phyloP scores from a whole-genome alignment of 805 yeast genomes.

The Saccharomycopsis selenospora region DNA sequence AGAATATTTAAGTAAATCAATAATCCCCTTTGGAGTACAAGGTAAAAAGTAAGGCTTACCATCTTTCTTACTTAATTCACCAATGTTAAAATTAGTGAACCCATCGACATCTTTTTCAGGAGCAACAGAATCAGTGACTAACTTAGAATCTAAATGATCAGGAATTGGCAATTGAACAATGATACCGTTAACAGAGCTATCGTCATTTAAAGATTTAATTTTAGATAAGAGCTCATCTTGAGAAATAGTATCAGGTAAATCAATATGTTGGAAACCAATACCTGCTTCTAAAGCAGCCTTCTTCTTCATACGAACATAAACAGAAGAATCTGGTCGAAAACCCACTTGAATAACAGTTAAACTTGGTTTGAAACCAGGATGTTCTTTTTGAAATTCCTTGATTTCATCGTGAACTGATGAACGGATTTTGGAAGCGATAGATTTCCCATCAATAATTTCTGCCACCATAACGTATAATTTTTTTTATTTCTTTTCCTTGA shows the following conservation, averaged over 20 bases:
- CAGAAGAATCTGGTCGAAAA: constrained; percentile 67
- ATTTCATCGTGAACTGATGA: constrained; percentile 29
- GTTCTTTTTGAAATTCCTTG: constrained; percentile 33
- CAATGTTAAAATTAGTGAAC: constrained; percentile 69
- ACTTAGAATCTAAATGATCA: constrained; percentile 56
- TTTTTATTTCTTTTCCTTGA: too few species aligned
- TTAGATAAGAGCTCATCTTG: constrained; percentile 49
- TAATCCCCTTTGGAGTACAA: constrained; percentile 79
- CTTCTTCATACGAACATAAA: constrained; percentile 73
- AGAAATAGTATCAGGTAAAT: constrained; percentile 48
- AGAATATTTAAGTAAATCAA: constrained; percentile 53
- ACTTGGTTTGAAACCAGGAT: constrained; percentile 54
- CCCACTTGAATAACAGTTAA: constrained; percentile 74
- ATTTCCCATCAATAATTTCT: constrained; percentile 19
- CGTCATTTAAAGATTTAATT: constrained; percentile 51
- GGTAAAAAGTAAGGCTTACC: constrained; percentile 69
- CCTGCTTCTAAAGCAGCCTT: constrained; percentile 71
- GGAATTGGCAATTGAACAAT: constrained; percentile 77
- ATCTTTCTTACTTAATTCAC: constrained; percentile 66
- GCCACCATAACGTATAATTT: too few species aligned
- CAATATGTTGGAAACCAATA: constrained; percentile 52
- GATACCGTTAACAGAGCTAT: constrained; percentile 58
- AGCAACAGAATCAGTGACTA: constrained; percentile 57
- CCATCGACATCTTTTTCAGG: constrained; percentile 79
- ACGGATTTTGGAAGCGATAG: constrained; percentile 16